These are phyloP conservation scores for Paraglomus occultum DNA, from an alignment of 192 early-diverging fungal genomes.

Conservation along the genomic window DNA sequence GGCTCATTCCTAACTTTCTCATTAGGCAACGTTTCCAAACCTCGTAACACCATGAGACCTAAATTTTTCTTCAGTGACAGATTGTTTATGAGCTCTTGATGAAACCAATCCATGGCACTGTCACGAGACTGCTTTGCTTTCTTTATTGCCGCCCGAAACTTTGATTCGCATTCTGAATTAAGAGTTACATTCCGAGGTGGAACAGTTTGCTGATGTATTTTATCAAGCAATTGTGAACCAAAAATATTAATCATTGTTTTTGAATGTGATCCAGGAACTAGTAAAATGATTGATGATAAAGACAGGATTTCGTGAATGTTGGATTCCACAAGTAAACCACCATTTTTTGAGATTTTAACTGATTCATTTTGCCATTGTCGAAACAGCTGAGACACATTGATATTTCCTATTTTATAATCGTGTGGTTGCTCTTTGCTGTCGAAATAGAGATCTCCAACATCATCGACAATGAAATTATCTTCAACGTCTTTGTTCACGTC, in stretches of 20 bases:
- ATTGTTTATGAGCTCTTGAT: not conserved
- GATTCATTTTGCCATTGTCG: slow-evolving; percentile 15
- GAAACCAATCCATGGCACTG: not conserved
- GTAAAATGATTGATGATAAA: slow-evolving; percentile 10
- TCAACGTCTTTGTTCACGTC: not conserved
- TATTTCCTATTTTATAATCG: slow-evolving; percentile 9
- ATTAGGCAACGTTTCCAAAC: slow-evolving; percentile 8
- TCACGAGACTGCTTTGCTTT: not conserved
- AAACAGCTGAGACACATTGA: slow-evolving; percentile 18
- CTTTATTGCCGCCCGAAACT: slow-evolving; percentile 11
- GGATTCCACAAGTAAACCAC: slow-evolving; percentile 12
- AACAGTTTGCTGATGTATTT: slow-evolving; percentile 22
- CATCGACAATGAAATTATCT: slow-evolving; percentile 2
- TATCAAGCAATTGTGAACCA: slow-evolving; percentile 16
- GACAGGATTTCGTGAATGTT: slow-evolving; percentile 28
- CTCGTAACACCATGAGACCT: not conserved
- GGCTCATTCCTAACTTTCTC: not conserved
- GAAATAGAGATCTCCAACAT: slow-evolving; percentile 11
- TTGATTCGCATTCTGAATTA: slow-evolving; percentile 17
- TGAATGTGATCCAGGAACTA: slow-evolving; percentile 1
- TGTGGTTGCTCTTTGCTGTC: not conserved
- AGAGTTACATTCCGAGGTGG: slow-evolving; percentile 5
- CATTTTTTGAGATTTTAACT: slow-evolving; percentile 7
- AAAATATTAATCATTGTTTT: slow-evolving; percentile 19
- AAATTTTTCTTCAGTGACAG: slow-evolving; percentile 3